Evolutionary conservation across 768 basidiomycete genomes (phyloP).

Genomic region (Leccinellum rugosiceps): DNA sequence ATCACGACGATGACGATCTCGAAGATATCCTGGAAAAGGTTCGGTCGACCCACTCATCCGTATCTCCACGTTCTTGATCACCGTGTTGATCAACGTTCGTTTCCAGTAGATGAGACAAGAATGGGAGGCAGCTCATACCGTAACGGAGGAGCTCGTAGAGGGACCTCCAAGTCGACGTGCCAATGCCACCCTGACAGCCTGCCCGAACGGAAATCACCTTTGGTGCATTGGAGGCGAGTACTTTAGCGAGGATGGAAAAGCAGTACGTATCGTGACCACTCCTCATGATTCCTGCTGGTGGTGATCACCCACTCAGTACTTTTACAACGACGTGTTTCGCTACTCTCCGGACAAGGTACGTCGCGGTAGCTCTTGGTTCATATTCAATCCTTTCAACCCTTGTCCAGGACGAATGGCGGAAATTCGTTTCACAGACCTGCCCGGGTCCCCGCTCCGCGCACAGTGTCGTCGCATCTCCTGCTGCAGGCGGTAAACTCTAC

Average conservation of each 20-base stretch:
- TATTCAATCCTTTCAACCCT: not conserved
- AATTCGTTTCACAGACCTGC: constrained; percentile 78
- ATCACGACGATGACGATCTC: constrained; percentile 73
- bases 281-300: not conserved
- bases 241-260: constrained; percentile 82
- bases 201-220: constrained; percentile 75
- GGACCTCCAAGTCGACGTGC: constrained; percentile 82
- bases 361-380: not conserved
- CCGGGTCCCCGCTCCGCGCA: constrained; percentile 90
- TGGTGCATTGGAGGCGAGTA: constrained; percentile 88
- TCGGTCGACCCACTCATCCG: not conserved
- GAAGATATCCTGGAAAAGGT: constrained; percentile 84
- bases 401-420: constrained; percentile 80
- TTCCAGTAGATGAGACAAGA: constrained; percentile 70
- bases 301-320: constrained; percentile 51
- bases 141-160: constrained; percentile 82
- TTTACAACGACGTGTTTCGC: constrained; percentile 85
- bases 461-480: constrained; percentile 68
- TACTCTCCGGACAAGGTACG: constrained; percentile 79
- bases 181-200: constrained; percentile 77
- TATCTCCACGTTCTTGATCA: not conserved
- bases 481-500: constrained; percentile 83
- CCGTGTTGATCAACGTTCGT: constrained; percentile 2
- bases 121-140: constrained; percentile 78
- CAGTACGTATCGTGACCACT: constrained; percentile 42